Evolutionary conservation across 176 grass and related monocot genomes (phyloP).

Genomic region (Zoysia pacifica): DNA sequence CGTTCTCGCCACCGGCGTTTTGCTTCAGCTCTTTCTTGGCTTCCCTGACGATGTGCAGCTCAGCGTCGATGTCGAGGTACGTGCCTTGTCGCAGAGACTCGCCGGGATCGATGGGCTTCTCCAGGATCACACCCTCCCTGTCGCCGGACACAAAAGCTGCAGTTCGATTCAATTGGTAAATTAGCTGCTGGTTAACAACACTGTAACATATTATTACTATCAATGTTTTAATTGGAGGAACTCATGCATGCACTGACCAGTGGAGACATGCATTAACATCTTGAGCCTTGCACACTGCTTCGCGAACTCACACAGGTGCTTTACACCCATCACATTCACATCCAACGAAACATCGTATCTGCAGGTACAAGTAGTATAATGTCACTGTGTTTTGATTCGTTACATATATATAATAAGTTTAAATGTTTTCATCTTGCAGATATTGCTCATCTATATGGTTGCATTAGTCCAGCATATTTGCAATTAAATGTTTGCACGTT

Average conservation of each 20-base stretch:
- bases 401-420: no score
- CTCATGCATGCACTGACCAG: conserved; percentile 36
- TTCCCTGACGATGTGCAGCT: conserved; percentile 59
- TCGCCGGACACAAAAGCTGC: conserved; percentile 39
- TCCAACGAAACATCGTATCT: conserved; percentile 65
- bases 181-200: no score
- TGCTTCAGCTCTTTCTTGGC: conserved; percentile 39
- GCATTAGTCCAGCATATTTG: no score
- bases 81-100: conserved; percentile 49
- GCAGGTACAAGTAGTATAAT: neutral
- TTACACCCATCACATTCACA: conserved; percentile 58
- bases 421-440: no score
- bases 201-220: no score
- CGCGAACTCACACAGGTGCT: conserved; percentile 60
- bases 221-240: no score
- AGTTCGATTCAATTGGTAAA: no score
- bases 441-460: no score
- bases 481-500: no score
- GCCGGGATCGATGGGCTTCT: conserved; percentile 61
- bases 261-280: conserved; percentile 81
- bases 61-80: conserved; percentile 65
- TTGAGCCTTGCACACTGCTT: conserved; percentile 67
- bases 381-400: no score
- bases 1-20: neutral
- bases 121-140: conserved; percentile 55